Conservation (phyloP, 208 protist species). For the Trypanosoma caninum region DNA sequence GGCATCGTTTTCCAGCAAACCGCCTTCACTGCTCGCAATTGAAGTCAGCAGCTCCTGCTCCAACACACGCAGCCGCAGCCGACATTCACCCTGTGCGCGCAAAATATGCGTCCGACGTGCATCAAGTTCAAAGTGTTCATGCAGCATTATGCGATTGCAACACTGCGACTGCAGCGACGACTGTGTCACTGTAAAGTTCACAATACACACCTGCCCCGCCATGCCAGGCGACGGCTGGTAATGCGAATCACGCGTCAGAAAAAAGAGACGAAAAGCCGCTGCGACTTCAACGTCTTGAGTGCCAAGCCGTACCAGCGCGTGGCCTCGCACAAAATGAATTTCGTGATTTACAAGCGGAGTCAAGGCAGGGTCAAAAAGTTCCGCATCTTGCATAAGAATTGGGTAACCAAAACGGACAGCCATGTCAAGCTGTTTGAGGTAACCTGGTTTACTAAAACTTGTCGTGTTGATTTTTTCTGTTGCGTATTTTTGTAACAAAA, state of each 20-base stretch:
- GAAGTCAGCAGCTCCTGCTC: conserved; percentile 95
- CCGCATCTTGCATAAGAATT: conserved; percentile 99
- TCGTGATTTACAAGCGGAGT: conserved; percentile 98
- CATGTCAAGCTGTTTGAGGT: conserved; percentile 98
- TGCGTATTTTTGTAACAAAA: conserved; percentile 88
- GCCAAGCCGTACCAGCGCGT: conserved; percentile 94
- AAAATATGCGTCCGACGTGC: conserved; percentile 89
- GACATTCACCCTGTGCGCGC: conserved; percentile 94
- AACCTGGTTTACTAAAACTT: conserved; percentile 95
- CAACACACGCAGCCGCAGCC: conserved; percentile 90
- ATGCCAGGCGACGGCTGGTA: conserved; percentile 95
- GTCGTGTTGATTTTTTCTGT: conserved; percentile 90
- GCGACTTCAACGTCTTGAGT: conserved; percentile 98
- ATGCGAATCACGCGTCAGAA: conserved; percentile 95
- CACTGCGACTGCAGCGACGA: conserved; percentile 95
- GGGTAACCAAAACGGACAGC: conserved; percentile 98
- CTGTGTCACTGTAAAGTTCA: conserved; percentile 99
- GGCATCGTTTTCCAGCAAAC: conserved; percentile 97
- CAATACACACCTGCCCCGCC: conserved; percentile 95
- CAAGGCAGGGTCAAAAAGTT: conserved; percentile 98
- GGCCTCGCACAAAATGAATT: conserved; percentile 92
- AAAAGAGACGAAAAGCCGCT: conserved; percentile 96
- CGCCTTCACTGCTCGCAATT: conserved; percentile 93
- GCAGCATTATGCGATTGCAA: conserved; percentile 85
- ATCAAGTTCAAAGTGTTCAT: conserved; percentile 97